These are phyloP conservation scores for Mycosphaerelloides madeirae DNA, from an alignment of 2,329 filamentous ascomycete genomes.

Conservation along the genomic window DNA sequence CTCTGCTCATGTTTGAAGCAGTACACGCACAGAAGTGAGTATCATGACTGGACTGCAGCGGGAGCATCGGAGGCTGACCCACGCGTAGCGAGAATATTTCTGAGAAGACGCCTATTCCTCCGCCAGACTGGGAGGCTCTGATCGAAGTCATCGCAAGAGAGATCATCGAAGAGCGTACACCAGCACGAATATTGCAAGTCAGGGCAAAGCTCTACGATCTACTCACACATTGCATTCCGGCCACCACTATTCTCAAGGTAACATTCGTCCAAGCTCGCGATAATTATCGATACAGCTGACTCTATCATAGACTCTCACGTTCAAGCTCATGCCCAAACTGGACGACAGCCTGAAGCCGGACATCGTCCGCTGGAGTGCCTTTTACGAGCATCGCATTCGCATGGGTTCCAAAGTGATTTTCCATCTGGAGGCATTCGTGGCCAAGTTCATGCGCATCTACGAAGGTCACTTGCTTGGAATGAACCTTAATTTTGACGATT, in stretches of 20 bases:
- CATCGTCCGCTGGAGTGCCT: slow-evolving; percentile 91
- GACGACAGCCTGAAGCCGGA: slow-evolving; percentile 88
- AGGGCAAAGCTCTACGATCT: slow-evolving; percentile 95
- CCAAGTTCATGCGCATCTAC: slow-evolving; percentile 94
- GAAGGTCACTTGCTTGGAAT: slow-evolving; percentile 83
- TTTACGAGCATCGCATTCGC: slow-evolving; percentile 93
- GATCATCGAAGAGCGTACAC: slow-evolving; percentile 90
- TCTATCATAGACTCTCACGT: slow-evolving; percentile 65
- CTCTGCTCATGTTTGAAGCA: slow-evolving; percentile 93
- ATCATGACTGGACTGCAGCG: background rate
- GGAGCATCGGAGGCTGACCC: background rate
- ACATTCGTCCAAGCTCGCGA: background rate
- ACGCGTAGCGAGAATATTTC: slow-evolving; percentile 76
- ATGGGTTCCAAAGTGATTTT: slow-evolving; percentile 91
- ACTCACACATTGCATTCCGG: slow-evolving; percentile 92
- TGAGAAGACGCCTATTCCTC: slow-evolving; percentile 82
- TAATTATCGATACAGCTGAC: background rate
- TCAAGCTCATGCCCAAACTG: slow-evolving; percentile 81
- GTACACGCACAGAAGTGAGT: slow-evolving; percentile 93
- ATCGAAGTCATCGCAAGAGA: slow-evolving; percentile 87
- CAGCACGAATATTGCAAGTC: slow-evolving; percentile 78
- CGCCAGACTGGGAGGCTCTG: slow-evolving; percentile 93
- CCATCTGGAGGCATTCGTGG: slow-evolving; percentile 95
- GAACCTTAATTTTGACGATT: slow-evolving; percentile 53
- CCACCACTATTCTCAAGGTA: slow-evolving; percentile 84